These are phyloP conservation scores for Zygosaccharomyces pseudorouxii DNA, from an alignment of 805 yeast genomes.

Conservation along the genomic window DNA sequence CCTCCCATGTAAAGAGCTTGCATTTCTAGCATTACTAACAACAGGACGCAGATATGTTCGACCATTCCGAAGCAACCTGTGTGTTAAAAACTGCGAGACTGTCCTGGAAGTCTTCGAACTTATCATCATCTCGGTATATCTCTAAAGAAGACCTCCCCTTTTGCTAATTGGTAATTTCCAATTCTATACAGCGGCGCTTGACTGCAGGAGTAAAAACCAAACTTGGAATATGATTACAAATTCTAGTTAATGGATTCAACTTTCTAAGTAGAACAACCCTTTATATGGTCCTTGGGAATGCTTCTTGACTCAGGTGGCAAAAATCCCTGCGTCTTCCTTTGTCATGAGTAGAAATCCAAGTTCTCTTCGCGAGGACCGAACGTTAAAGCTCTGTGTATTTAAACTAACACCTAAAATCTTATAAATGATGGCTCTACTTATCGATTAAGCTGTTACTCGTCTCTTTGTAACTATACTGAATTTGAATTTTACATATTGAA, in stretches of 20 bases:
- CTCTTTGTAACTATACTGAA: neutral
- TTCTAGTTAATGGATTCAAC: neutral
- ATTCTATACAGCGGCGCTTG: neutral
- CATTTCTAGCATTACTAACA: conserved; percentile 8
- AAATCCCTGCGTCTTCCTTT: neutral
- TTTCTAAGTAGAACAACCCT: conserved; percentile 1
- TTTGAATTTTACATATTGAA: neutral
- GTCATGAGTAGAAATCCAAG: conserved; percentile 5
- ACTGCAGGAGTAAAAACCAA: neutral
- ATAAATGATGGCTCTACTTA: neutral
- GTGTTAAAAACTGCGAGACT: conserved; percentile 10
- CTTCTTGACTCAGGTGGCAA: conserved; percentile 2
- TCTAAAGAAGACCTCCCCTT: neutral
- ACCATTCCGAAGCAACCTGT: neutral
- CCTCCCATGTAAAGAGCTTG: conserved; percentile 10
- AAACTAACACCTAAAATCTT: neutral
- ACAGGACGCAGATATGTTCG: neutral
- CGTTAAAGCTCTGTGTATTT: neutral
- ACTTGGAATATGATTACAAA: neutral
- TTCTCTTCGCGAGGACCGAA: conserved; percentile 5
- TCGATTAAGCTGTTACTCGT: neutral
- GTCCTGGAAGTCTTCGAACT: conserved; percentile 13
- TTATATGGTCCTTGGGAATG: neutral
- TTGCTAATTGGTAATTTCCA: neutral
- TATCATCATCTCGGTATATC: conserved; percentile 6